Evolutionary conservation across 768 basidiomycete species (phyloP).

Genomic region (Rubroboletus pulcherrimus): DNA sequence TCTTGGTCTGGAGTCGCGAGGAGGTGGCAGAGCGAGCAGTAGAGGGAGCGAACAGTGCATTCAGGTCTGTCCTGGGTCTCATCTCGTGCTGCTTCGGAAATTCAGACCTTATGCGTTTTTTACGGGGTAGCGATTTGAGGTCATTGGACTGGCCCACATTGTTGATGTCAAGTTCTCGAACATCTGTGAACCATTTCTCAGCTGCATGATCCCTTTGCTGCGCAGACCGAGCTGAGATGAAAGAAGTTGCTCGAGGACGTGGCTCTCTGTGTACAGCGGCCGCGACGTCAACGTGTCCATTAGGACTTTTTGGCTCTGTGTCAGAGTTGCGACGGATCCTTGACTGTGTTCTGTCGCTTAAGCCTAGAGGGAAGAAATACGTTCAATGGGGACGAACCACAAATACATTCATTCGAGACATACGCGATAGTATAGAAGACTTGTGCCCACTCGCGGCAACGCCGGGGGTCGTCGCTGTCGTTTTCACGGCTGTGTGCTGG

Average conservation of each 20-base stretch:
- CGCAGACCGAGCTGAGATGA: constrained; percentile 21
- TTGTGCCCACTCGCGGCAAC: background rate
- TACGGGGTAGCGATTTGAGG: background rate
- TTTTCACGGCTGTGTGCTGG: background rate
- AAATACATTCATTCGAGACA: constrained; percentile 3
- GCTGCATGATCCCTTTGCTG: constrained; percentile 20
- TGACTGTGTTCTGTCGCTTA: constrained; percentile 10
- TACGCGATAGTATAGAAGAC: constrained; percentile 21
- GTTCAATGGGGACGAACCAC: background rate
- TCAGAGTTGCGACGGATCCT: constrained; percentile 1
- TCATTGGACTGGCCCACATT: background rate
- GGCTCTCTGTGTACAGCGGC: background rate
- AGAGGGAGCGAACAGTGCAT: constrained; percentile 15
- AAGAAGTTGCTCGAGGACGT: constrained; percentile 14
- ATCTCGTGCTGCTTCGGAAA: constrained; percentile 16
- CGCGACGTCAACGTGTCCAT: background rate
- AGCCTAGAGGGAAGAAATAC: constrained; percentile 10
- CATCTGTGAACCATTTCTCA: constrained; percentile 22
- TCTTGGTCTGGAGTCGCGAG: constrained; percentile 24
- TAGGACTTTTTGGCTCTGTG: background rate
- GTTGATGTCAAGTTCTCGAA: constrained; percentile 19
- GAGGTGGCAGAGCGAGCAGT: background rate
- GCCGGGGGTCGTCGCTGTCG: background rate
- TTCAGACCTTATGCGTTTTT: background rate
- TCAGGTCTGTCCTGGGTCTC: constrained; percentile 21